Evolutionary conservation across 108 stramenopile species (phyloP).

Genomic region (Skeletonema menzelii): DNA sequence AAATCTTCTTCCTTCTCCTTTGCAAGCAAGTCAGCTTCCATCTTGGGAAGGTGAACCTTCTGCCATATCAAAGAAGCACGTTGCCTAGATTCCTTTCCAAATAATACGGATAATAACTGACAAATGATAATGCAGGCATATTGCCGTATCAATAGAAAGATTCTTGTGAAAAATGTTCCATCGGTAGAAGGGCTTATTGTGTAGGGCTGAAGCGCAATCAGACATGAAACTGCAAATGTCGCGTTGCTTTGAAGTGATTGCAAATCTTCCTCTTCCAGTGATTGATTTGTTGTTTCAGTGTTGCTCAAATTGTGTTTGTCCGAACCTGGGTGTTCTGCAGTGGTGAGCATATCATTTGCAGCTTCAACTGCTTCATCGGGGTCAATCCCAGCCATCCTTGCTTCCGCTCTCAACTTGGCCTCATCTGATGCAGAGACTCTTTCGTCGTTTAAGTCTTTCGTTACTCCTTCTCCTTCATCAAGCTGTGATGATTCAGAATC

Average conservation of each 20-base stretch:
- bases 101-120: not conserved
- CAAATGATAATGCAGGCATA: not conserved
- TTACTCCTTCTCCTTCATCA: not conserved
- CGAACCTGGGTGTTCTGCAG: not conserved
- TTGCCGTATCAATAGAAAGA: not conserved
- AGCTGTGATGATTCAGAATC: not conserved
- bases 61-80: not conserved
- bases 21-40: constrained; percentile 2
- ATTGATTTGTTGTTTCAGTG: not conserved
- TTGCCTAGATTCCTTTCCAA: not conserved
- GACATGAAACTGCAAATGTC: not conserved
- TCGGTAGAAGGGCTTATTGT: not conserved
- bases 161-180: not conserved
- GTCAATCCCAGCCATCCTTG: constrained; percentile 4
- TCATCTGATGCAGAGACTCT: not conserved
- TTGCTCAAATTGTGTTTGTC: not conserved
- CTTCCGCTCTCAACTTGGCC: not conserved
- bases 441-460: not conserved
- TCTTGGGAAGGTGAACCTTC: not conserved
- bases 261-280: not conserved
- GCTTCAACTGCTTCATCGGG: not conserved
- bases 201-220: not conserved
- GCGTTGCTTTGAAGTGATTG: not conserved
- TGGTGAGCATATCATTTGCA: not conserved
- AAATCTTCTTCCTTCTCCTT: not conserved